A percentile compares a stretch with the other conserved stretches of the same genome.
These are phyloP conservation scores for Phytophthora capsici DNA, from an alignment of 352 stramenopile genomes.

Conservation along the genomic window DNA sequence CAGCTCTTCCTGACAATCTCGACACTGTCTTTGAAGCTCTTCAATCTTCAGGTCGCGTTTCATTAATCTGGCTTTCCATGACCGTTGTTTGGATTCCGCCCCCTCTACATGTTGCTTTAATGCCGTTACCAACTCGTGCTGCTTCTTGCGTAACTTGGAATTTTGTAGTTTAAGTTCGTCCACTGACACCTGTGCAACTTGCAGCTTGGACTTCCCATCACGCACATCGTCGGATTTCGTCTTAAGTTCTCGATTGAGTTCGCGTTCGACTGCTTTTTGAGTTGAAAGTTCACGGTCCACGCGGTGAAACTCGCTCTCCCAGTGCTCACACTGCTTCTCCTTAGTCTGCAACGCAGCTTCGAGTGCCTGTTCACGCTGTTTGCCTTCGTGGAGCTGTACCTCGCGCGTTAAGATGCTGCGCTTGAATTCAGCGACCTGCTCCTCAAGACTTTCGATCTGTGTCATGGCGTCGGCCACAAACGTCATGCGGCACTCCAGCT, in stretches of 20 bases:
- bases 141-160: conserved; percentile 30
- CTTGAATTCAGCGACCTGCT: conserved; percentile 49
- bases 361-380: conserved; percentile 42
- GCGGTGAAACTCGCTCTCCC: conserved; percentile 53
- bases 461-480: conserved; percentile 58
- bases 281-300: conserved; percentile 37
- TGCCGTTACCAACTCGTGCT: conserved; percentile 23
- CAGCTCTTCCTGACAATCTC: conserved; percentile 31
- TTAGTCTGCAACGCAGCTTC: conserved; percentile 38
- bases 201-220: conserved; percentile 55
- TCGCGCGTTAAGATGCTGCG: conserved; percentile 61
- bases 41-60: conserved; percentile 47
- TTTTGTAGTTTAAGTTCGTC: conserved; percentile 47
- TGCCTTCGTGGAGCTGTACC: conserved; percentile 65
- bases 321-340: conserved; percentile 56
- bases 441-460: conserved; percentile 50
- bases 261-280: conserved; percentile 20
- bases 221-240: conserved; percentile 38
- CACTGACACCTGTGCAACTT: conserved; percentile 34
- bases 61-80: conserved; percentile 35
- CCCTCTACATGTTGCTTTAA: conserved; percentile 35
- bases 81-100: conserved; percentile 21
- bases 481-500: conserved; percentile 58
- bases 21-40: conserved; percentile 39
- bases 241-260: conserved; percentile 19